Conservation (phyloP, 768 basidiomycete genomes). For the Lactifluus piperatus region DNA sequence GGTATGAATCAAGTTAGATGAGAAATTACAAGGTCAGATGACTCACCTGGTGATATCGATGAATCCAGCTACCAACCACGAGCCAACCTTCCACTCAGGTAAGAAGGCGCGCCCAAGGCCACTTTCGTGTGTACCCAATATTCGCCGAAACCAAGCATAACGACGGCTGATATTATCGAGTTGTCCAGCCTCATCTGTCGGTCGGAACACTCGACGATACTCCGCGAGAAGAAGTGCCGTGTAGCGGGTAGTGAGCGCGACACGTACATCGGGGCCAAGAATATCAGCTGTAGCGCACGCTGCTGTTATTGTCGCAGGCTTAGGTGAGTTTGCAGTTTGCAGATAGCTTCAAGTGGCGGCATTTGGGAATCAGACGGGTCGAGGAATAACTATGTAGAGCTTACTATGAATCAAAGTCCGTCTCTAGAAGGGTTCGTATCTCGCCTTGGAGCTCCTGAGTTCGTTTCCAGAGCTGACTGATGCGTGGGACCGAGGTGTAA, state of each 20-base stretch:
- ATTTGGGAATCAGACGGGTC: not conserved
- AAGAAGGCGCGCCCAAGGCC: slow-evolving; percentile 84
- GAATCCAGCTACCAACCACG: slow-evolving; percentile 77
- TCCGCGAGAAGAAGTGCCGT: slow-evolving; percentile 87
- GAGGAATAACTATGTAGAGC: slow-evolving; percentile 27
- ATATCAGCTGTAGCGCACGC: slow-evolving; percentile 89
- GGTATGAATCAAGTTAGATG: not conserved
- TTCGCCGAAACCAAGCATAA: slow-evolving; percentile 90
- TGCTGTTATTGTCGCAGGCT: slow-evolving; percentile 58
- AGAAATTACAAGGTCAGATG: not conserved
- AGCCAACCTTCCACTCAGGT: slow-evolving; percentile 74
- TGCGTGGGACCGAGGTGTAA: slow-evolving; percentile 65
- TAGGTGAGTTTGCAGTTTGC: slow-evolving; percentile 50
- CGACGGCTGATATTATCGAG: slow-evolving; percentile 89
- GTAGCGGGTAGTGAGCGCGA: slow-evolving; percentile 79
- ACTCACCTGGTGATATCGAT: slow-evolving; percentile 80
- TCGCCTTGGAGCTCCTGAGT: slow-evolving; percentile 79
- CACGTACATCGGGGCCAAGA: slow-evolving; percentile 75
- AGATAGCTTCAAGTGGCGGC: slow-evolving; percentile 49
- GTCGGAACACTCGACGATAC: slow-evolving; percentile 91
- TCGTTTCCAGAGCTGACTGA: slow-evolving; percentile 69
- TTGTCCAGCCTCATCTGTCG: slow-evolving; percentile 91
- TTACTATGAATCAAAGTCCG: slow-evolving; percentile 89
- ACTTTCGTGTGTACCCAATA: slow-evolving; percentile 78
- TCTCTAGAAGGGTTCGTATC: slow-evolving; percentile 71